Conservation (phyloP, 768 basidiomycete genomes). For the Naematelia aurantialba region DNA sequence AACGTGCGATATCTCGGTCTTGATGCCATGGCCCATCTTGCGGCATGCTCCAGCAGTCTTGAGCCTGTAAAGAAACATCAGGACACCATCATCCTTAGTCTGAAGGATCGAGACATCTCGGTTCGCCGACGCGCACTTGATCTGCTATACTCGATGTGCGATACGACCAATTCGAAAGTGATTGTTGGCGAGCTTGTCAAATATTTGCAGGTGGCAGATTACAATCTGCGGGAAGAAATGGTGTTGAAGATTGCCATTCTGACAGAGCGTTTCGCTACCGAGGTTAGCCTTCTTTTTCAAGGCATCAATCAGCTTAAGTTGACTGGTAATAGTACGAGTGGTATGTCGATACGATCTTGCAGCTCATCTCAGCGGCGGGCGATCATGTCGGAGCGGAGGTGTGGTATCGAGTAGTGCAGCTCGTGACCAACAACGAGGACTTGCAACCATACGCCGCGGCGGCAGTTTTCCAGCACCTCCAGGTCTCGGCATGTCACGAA, state of each 20-base stretch:
- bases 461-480: slow-evolving; percentile 84
- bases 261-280: slow-evolving; percentile 97
- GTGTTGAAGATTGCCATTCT: slow-evolving; percentile 96
- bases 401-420: slow-evolving; percentile 98
- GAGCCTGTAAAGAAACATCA: slow-evolving; percentile 93
- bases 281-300: slow-evolving; percentile 30
- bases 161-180: slow-evolving; percentile 89
- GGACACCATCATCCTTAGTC: slow-evolving; percentile 85
- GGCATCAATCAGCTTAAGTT: not conserved
- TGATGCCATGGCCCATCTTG: slow-evolving; percentile 97
- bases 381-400: slow-evolving; percentile 99
- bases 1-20: slow-evolving; percentile 96
- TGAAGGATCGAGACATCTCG: slow-evolving; percentile 95
- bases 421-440: slow-evolving; percentile 97
- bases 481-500: slow-evolving; percentile 67
- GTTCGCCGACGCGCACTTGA: slow-evolving; percentile 91
- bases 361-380: slow-evolving; percentile 91
- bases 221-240: slow-evolving; percentile 95
- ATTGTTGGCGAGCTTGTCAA: slow-evolving; percentile 92
- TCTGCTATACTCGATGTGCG: slow-evolving; percentile 98
- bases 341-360: slow-evolving; percentile 97
- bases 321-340: slow-evolving; percentile 68
- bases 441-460: slow-evolving; percentile 93
- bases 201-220: slow-evolving; percentile 94
- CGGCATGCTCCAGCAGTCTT: slow-evolving; percentile 84